Conservation (phyloP, 2,329 filamentous ascomycete species). For the Xylariaceae sp. region DNA sequence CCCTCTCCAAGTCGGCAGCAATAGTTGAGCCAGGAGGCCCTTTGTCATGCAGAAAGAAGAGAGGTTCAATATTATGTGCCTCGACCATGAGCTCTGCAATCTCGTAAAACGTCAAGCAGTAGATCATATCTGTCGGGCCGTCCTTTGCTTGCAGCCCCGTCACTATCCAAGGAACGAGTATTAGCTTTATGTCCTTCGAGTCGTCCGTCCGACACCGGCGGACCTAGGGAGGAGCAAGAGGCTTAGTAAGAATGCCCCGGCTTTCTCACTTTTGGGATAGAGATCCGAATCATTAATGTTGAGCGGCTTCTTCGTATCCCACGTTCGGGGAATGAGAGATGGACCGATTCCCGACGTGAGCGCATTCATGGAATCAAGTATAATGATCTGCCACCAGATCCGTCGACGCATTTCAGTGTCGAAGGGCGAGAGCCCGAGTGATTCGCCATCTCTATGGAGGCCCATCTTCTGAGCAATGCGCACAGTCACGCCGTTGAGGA, state of each 20-base stretch:
- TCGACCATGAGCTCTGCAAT: conserved; percentile 43
- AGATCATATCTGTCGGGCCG: conserved; percentile 55
- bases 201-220: too few species aligned
- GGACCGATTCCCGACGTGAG: conserved; percentile 50
- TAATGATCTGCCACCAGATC: conserved; percentile 58
- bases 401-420: conserved; percentile 61
- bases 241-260: too few species aligned
- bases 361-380: conserved; percentile 50
- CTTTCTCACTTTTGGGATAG: too few species aligned
- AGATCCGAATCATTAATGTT: conserved; percentile 55
- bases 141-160: conserved; percentile 43
- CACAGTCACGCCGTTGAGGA: conserved; percentile 52
- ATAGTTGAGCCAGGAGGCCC: conserved; percentile 19
- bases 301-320: conserved; percentile 48
- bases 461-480: conserved; percentile 62
- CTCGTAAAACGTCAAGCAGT: conserved; percentile 43
- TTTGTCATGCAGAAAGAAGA: conserved; percentile 38
- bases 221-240: too few species aligned
- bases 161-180: too few species aligned
- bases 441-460: conserved; percentile 53
- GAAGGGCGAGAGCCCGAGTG: conserved; percentile 49
- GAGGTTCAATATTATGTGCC: conserved; percentile 39
- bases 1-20: conserved; percentile 31
- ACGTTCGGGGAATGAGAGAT: conserved; percentile 42
- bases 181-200: too few species aligned